Evolutionary conservation across 2,329 filamentous ascomycete species (phyloP), one percentile per base, ranked within the genome.

Genomic region (Ophiocordyceps camponoti-rufipedis): DNA sequence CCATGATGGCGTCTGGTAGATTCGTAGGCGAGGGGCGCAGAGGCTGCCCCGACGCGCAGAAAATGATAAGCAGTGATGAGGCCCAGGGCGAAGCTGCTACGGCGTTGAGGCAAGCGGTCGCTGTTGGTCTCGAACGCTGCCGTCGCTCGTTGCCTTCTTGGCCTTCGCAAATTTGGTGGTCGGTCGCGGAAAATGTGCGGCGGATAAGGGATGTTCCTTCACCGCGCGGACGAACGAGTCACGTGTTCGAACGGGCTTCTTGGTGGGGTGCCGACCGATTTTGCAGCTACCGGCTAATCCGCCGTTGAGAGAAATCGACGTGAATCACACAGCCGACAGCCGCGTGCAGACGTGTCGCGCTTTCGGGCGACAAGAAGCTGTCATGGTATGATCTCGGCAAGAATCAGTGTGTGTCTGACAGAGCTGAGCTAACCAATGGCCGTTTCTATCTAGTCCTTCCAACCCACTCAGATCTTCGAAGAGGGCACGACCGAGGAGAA

Each of bases 401-500:
- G 28, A 31, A 14, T 32, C 9, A 8, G 14, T 28, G 23, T 23
- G 23, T n/a, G 12, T 16, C 35, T 16, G 35, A 39, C 35, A n/a
- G 18, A 42, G 4, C 28, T n/a, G 23, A 8, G 23, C 12, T 23
- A 23, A 23, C 23, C 5, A 5, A 23, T 3, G 23, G 23, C 23
- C 23, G 23, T 3, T 23, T 23, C 23, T 23, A 23, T 18, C 2
- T 49, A 65, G 62, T 80, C 76, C 55, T 81, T 81, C 65, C 91
- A 87, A 68, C 88, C 89, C 58, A 94, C 87, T 51, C 89, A 96
- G 68, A 96, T 96, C 72, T 96, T 96, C 68, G 85, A 87, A 58
- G 86, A 95, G 66, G 88, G 93, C 62, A 91, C 93, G 54, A 91
- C 83, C 47, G 86, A 96, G 69, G 89, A 96, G 71, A 96, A 94